Percentiles rank a stretch among this genome's conserved stretches.
Conservation (phyloP, 257 asterid genomes). For the Solanum chiquidenum region DNA sequence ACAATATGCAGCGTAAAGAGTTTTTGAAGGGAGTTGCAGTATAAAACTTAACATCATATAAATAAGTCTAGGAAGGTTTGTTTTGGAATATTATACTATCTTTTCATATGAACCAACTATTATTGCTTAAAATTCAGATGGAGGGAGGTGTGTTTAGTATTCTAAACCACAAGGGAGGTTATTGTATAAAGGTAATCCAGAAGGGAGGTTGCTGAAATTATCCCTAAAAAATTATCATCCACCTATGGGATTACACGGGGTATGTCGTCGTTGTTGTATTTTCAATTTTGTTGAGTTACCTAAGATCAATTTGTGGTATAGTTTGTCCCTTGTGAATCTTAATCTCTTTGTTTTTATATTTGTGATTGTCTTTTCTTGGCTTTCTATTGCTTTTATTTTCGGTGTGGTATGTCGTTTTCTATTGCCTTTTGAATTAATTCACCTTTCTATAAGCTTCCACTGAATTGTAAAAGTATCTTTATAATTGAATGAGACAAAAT, state of each 20-base stretch:
- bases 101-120: background rate
- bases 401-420: background rate
- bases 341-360: background rate
- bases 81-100: background rate
- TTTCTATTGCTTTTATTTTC: background rate
- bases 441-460: background rate
- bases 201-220: background rate
- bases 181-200: background rate
- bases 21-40: background rate
- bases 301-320: background rate
- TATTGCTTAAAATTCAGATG: background rate
- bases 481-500: background rate
- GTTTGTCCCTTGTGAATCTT: background rate
- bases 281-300: background rate
- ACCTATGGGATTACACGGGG: background rate
- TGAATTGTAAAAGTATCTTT: background rate
- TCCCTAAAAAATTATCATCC: background rate
- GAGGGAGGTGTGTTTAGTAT: background rate
- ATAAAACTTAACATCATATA: background rate
- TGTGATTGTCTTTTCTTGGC: background rate
- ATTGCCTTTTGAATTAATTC: background rate
- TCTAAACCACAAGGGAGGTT: background rate
- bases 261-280: background rate
- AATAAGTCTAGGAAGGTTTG: background rate
- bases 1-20: background rate